phyloP scores from a whole-genome alignment of 148 eudicot species.

The Dysphania ambrosioides region DNA sequence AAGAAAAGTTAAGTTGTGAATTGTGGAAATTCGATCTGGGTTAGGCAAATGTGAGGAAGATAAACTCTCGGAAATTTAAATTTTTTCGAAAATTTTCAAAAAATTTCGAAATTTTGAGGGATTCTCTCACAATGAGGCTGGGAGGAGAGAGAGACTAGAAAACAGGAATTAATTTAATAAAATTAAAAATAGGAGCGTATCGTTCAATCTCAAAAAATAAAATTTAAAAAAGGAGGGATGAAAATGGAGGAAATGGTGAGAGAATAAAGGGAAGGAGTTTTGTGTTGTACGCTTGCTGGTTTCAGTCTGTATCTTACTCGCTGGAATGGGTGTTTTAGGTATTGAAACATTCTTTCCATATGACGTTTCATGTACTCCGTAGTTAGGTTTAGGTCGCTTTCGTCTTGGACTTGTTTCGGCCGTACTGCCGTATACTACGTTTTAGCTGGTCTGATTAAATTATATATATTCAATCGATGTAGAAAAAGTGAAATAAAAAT shows the following conservation, averaged over 20 bases:
- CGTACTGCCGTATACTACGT: too few species aligned
- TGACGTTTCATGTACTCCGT: too few species aligned
- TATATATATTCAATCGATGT: too few species aligned
- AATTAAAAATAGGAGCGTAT: neutral
- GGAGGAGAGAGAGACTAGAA: constrained; percentile 11
- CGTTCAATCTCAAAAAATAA: too few species aligned
- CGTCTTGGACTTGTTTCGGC: too few species aligned
- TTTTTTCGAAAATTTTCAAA: neutral
- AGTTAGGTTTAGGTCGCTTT: too few species aligned
- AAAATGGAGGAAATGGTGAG: neutral
- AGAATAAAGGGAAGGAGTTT: constrained; percentile 3
- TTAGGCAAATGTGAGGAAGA: neutral
- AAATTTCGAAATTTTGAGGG: too few species aligned
- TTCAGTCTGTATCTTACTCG: neutral
- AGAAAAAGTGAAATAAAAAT: too few species aligned
- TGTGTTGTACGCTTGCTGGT: constrained; percentile 24
- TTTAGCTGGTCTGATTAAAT: too few species aligned
- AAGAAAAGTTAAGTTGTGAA: neutral
- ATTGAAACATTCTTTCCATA: too few species aligned
- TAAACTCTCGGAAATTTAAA: neutral
- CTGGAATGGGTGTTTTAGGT: neutral
- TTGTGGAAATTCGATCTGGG: constrained; percentile 14
- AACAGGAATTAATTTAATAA: neutral
- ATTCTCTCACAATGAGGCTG: neutral
- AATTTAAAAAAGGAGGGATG: neutral